A percentile compares a stretch with the other conserved stretches of the same genome.
Conservation (phyloP, 176 grass and related monocot species). For the Ensete ventricosum region DNA sequence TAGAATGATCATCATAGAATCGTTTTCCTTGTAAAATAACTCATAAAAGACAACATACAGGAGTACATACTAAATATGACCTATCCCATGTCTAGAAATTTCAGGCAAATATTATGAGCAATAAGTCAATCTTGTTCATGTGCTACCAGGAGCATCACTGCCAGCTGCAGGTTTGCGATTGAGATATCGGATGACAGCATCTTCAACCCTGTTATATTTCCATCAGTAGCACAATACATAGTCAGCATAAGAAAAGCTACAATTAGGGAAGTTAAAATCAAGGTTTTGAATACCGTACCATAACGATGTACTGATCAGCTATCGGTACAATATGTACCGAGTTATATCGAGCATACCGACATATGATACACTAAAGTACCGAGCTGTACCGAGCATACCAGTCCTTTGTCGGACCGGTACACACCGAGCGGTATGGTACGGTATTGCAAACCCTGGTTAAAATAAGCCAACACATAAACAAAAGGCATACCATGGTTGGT, state of each 20-base stretch:
- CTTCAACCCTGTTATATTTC: constrained; percentile 14
- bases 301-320: too few relatives aligned
- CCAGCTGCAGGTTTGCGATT: constrained; percentile 15
- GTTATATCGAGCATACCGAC: too few relatives aligned
- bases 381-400: too few relatives aligned
- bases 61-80: neutral
- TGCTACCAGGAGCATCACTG: constrained; percentile 15
- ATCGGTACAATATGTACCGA: too few relatives aligned
- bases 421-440: too few relatives aligned
- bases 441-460: neutral
- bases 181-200: constrained; percentile 13
- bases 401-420: too few relatives aligned
- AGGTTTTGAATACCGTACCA: too few relatives aligned
- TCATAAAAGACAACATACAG: neutral
- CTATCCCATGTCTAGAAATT: neutral
- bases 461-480: neutral
- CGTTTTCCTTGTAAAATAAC: neutral
- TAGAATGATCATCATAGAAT: neutral
- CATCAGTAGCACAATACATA: neutral
- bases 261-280: neutral
- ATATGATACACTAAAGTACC: too few relatives aligned
- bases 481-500: constrained; percentile 71
- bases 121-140: constrained; percentile 2
- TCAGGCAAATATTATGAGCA: neutral
- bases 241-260: neutral